Base-by-base conservation (phyloP, 768 basidiomycete genomes). In the Podaxis rugospora region DNA sequence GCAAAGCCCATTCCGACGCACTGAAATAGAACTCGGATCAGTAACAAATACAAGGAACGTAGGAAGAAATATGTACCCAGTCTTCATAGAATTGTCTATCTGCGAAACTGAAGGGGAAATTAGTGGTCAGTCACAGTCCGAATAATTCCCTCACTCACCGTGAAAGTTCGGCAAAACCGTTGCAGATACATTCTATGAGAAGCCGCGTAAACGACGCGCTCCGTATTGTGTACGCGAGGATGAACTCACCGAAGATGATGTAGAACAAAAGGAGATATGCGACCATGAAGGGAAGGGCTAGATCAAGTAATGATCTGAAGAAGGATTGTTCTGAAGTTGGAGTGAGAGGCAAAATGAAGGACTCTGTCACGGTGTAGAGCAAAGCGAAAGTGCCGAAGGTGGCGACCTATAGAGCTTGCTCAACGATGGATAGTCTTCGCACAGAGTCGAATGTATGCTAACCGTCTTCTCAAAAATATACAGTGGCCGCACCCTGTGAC, bases 41-140 rank as follows among this genome's bases (percentile, higher is more conserved):
- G 40, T 23, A 16, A 44, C 35, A 37, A 14, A 39, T 37, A 28
- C 5, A 18, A 9, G 6, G 16, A 56, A 28, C 37, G 7, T 50
- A 32, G 23, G 10, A 13, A 36, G n/a, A 18, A 1, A 21, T 36
- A 69, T 76, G 27, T 72, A 89, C 89, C 93, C 95, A 98, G 71
- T 97, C 96, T 74, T 95, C 92, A 70, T 98, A 99, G 73, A 98
- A 99, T 65, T 93, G 90, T 50, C 96, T 82, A 71, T 99, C 96
- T n/a, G 93, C 93, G 69, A 99, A 99, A 71, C 92, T 93, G 64
- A 46, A 60, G 23, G 60, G 28, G 44, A 53, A 25, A 66, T 59
- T 64, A 51, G 11, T 21, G 27, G 37, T 11, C 47, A 10, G 39
- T 16, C 21, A 10, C n/a, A 35, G 27, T 9, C 13, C 11, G 9